phyloP scores from a whole-genome alignment of 768 basidiomycete genomes.

The Postia placenta region DNA sequence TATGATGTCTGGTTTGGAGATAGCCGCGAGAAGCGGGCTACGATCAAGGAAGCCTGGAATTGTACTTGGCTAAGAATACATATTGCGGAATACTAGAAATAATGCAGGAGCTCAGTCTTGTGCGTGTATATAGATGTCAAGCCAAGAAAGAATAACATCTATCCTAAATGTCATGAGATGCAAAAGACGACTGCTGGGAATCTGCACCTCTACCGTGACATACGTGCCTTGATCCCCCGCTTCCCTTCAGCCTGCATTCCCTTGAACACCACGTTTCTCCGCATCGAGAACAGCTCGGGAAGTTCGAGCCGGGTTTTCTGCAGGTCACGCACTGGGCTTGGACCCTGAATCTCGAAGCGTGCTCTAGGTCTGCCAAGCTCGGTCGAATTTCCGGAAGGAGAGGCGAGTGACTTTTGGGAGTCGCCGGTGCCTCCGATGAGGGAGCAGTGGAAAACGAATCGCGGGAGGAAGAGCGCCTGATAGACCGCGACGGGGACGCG shows the following conservation, averaged over 20 bases:
- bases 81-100: too few species aligned
- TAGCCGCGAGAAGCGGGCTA: too few species aligned
- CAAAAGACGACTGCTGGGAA: background rate
- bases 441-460: constrained; percentile 22
- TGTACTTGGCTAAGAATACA: too few species aligned
- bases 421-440: constrained; percentile 24
- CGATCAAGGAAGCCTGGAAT: too few species aligned
- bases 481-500: constrained; percentile 4
- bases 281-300: constrained; percentile 26
- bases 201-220: constrained; percentile 1
- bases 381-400: constrained; percentile 13
- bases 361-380: constrained; percentile 23
- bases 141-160: too few species aligned
- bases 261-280: constrained; percentile 28
- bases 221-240: constrained; percentile 7
- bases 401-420: constrained; percentile 17
- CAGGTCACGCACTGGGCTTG: constrained; percentile 22
- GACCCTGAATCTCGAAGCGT: constrained; percentile 20
- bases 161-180: background rate
- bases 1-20: too few species aligned
- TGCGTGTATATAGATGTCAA: too few species aligned
- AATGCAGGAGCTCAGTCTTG: too few species aligned
- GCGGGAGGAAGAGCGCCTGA: constrained; percentile 19
- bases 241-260: constrained; percentile 18
- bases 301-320: constrained; percentile 23